A percentile compares a stretch with the other conserved stretches of the same genome.
Conservation (phyloP, 1,284 basidiomycete species). For the Porogramme epimiltina region DNA sequence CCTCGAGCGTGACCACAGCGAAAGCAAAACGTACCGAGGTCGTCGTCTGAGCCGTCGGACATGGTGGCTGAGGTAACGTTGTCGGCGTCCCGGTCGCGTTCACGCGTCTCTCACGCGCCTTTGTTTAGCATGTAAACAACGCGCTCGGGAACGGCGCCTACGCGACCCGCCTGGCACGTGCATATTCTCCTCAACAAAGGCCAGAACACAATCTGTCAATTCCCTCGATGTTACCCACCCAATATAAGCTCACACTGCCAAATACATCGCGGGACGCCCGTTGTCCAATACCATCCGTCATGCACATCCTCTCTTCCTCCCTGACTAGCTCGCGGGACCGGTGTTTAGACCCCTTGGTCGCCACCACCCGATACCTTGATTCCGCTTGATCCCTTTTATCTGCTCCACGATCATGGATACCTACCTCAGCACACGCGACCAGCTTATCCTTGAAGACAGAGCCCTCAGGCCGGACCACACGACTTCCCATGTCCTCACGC, state of each 20-base stretch:
- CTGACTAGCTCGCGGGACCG: too few relatives aligned
- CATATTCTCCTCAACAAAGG: too few relatives aligned
- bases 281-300: too few relatives aligned
- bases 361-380: too few relatives aligned
- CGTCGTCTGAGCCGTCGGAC: slow-evolving; percentile 25
- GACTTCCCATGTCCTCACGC: slow-evolving; percentile 30
- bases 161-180: too few relatives aligned
- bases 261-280: too few relatives aligned
- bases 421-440: slow-evolving; percentile 46
- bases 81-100: background rate
- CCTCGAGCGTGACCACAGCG: slow-evolving; percentile 3
- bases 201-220: too few relatives aligned
- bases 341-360: too few relatives aligned
- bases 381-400: too few relatives aligned
- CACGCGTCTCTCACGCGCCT: slow-evolving; percentile 8
- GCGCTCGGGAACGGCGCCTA: background rate
- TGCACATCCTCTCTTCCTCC: too few relatives aligned
- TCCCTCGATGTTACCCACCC: too few relatives aligned
- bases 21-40: slow-evolving; percentile 22
- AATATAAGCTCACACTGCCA: too few relatives aligned
- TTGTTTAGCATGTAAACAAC: slow-evolving; percentile 21
- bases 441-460: slow-evolving; percentile 54
- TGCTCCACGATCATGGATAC: slow-evolving; percentile 27
- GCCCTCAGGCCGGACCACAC: slow-evolving; percentile 43
- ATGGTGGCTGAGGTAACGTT: slow-evolving; percentile 12